phyloP scores from a whole-genome alignment of 2,329 filamentous ascomycete species.

The Fusarium graminum region DNA sequence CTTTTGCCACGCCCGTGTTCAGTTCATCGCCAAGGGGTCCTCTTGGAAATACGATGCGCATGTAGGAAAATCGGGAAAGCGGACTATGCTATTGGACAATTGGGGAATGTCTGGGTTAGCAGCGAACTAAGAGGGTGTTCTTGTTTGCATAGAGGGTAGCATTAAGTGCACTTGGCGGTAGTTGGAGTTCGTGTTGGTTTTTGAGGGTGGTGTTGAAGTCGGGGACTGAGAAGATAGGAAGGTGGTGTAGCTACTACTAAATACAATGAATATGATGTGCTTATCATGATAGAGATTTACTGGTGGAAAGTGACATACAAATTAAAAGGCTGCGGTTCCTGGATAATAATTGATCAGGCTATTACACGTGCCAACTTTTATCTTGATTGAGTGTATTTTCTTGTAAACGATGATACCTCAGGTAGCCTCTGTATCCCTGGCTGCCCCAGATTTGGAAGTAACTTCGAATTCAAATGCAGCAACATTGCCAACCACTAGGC shows the following conservation, averaged over 20 bases:
- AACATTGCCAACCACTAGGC: not conserved
- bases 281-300: not conserved
- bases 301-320: conserved; percentile 16
- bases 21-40: conserved; percentile 9
- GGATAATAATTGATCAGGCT: conserved; percentile 25
- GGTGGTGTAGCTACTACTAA: conserved; percentile 8
- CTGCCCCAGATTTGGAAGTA: conserved; percentile 24
- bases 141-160: conserved; percentile 21
- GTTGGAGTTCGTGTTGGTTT: conserved; percentile 40
- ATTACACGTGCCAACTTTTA: conserved; percentile 32
- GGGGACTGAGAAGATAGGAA: conserved; percentile 5
- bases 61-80: conserved; percentile 9
- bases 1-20: conserved; percentile 32
- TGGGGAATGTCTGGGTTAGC: conserved; percentile 10
- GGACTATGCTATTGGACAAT: conserved; percentile 35
- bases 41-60: conserved; percentile 30
- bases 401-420: conserved; percentile 7
- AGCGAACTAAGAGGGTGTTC: conserved; percentile 28
- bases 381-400: not conserved
- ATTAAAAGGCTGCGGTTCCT: conserved; percentile 18
- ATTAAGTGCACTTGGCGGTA: conserved; percentile 32
- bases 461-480: conserved; percentile 9
- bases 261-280: conserved; percentile 8
- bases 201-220: conserved; percentile 36
- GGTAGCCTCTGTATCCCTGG: conserved; percentile 14